Evolutionary conservation across 306 rosid genomes (phyloP).

Genomic region (Medicago lupulina): DNA sequence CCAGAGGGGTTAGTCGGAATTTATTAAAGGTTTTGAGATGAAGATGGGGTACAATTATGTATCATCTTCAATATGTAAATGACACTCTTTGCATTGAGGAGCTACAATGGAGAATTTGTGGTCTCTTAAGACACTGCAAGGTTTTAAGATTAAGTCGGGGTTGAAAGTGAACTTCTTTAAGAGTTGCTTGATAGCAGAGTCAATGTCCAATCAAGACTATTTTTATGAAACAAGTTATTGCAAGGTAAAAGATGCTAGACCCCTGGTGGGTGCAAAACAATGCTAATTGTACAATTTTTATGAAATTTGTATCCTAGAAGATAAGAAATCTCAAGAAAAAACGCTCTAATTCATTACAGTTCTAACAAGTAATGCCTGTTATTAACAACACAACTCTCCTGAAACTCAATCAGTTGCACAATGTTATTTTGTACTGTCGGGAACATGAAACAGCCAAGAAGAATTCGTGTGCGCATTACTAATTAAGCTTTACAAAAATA

Average conservation of each 20-base stretch:
- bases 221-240: not conserved
- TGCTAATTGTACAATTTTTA: not conserved
- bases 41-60: too few relatives aligned
- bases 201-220: too few relatives aligned
- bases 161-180: too few relatives aligned
- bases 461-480: not conserved
- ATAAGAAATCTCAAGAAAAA: not conserved
- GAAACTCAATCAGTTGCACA: not conserved
- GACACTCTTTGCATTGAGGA: too few relatives aligned
- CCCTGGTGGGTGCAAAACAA: not conserved
- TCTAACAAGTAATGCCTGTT: not conserved
- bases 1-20: too few relatives aligned
- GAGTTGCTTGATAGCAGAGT: too few relatives aligned
- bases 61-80: too few relatives aligned
- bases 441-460: conserved; percentile 16
- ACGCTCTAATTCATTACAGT: not conserved
- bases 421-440: conserved; percentile 2
- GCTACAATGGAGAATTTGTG: too few relatives aligned
- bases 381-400: not conserved
- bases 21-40: too few relatives aligned
- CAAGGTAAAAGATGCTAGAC: not conserved
- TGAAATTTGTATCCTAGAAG: not conserved
- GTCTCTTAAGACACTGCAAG: too few relatives aligned
- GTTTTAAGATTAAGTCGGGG: too few relatives aligned
- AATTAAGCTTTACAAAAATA: conserved; percentile 43